These are phyloP conservation scores for Bidens hawaiensis DNA, from an alignment of 140 eudicot genomes.

Conservation along the genomic window DNA sequence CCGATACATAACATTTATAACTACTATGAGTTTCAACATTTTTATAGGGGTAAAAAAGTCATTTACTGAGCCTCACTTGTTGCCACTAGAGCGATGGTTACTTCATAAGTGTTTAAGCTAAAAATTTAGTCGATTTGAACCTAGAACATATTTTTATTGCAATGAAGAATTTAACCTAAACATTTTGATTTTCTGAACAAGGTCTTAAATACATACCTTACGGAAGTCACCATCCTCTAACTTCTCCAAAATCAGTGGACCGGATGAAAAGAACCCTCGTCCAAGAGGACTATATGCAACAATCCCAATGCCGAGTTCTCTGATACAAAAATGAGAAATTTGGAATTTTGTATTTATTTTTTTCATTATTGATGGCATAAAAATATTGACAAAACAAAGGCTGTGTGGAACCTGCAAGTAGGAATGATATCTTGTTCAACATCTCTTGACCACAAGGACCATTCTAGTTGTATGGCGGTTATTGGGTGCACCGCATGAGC, in stretches of 20 bases:
- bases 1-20: too few species aligned
- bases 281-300: constrained; percentile 59
- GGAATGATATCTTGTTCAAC: constrained; percentile 49
- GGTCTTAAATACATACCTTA: constrained; percentile 26
- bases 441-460: constrained; percentile 59
- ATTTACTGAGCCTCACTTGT: background rate
- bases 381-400: background rate
- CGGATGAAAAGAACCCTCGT: constrained; percentile 46
- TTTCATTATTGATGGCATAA: background rate
- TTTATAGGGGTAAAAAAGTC: background rate
- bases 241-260: constrained; percentile 34
- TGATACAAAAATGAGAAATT: constrained; percentile 2
- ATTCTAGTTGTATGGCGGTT: constrained; percentile 48
- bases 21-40: background rate
- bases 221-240: constrained; percentile 33
- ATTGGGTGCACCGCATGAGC: constrained; percentile 54
- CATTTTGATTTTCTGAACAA: background rate
- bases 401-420: constrained; percentile 37
- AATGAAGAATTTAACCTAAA: background rate
- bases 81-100: background rate
- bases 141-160: background rate
- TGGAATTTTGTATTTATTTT: background rate
- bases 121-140: background rate
- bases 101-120: background rate
- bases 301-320: constrained; percentile 64